These are phyloP conservation scores for Datura wrightii DNA, from an alignment of 257 asterid species.

Conservation along the genomic window DNA sequence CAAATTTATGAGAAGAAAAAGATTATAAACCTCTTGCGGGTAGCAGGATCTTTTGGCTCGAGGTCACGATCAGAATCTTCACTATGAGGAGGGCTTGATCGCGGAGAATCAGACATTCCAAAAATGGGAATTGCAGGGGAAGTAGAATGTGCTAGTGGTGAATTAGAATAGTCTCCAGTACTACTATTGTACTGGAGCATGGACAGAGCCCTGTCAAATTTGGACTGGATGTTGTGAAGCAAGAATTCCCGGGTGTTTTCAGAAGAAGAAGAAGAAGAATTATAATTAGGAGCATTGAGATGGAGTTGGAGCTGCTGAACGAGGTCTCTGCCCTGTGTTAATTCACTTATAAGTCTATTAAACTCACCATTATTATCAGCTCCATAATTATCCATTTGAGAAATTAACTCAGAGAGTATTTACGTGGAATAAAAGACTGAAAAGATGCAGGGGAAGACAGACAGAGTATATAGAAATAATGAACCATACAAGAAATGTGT, in stretches of 20 bases:
- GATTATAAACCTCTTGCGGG: conserved; percentile 62
- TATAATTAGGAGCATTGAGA: conserved; percentile 43
- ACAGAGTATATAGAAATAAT: neutral
- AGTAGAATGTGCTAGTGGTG: neutral
- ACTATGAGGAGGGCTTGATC: conserved; percentile 56
- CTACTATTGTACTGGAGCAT: conserved; percentile 41
- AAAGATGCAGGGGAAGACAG: neutral
- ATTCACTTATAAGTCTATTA: conserved; percentile 51
- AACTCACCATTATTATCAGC: conserved; percentile 39
- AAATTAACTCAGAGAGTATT: neutral
- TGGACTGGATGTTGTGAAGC: conserved; percentile 56
- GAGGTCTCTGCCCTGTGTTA: conserved; percentile 62
- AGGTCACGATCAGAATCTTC: conserved; percentile 67
- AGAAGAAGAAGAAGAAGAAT: conserved; percentile 47
- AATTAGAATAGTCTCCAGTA: neutral
- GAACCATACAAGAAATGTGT: conserved; percentile 25
- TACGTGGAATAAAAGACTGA: neutral
- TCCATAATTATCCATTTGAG: conserved; percentile 51
- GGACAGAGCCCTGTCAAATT: conserved; percentile 61
- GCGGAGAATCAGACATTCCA: conserved; percentile 49
- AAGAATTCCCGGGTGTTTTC: conserved; percentile 48
- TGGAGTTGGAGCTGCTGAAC: conserved; percentile 66
- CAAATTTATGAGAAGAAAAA: neutral
- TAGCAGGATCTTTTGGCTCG: conserved; percentile 43
- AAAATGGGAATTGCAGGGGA: conserved; percentile 17